Evolutionary conservation across 495 filamentous ascomycete species (phyloP).

Genomic region (Extremus antarcticus): DNA sequence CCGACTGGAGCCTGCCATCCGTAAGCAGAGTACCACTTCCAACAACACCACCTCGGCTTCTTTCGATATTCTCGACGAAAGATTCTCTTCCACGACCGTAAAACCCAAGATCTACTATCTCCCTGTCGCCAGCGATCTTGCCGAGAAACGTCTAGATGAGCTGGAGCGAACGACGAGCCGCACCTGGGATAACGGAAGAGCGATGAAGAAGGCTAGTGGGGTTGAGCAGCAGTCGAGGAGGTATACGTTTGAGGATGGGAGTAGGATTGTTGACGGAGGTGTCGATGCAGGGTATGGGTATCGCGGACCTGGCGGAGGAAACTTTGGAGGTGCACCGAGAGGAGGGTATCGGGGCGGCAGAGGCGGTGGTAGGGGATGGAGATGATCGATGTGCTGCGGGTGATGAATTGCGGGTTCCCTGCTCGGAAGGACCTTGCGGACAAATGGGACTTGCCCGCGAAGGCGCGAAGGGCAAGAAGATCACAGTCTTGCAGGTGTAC

Average conservation of each 20-base stretch:
- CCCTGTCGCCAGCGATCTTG: conserved; percentile 43
- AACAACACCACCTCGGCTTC: not conserved
- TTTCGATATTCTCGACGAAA: conserved; percentile 40
- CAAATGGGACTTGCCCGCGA: too few relatives aligned
- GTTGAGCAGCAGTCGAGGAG: conserved; percentile 46
- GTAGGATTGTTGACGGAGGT: conserved; percentile 62
- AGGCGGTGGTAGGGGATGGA: not conserved
- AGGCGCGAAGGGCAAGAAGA: too few relatives aligned
- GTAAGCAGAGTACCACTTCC: not conserved
- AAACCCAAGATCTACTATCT: conserved; percentile 64
- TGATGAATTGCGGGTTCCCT: too few relatives aligned
- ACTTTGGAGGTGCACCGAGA: not conserved
- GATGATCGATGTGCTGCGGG: too few relatives aligned
- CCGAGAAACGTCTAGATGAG: conserved; percentile 53
- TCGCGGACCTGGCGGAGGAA: not conserved
- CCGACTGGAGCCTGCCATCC: conserved; percentile 8
- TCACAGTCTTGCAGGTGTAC: too few relatives aligned
- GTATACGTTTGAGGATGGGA: conserved; percentile 67
- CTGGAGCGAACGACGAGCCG: conserved; percentile 46
- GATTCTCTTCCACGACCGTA: conserved; percentile 50
- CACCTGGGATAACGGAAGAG: conserved; percentile 26
- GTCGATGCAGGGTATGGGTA: conserved; percentile 36
- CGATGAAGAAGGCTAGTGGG: conserved; percentile 13
- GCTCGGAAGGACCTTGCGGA: too few relatives aligned
- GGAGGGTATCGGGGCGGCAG: not conserved